phyloP scores from a whole-genome alignment of 495 filamentous ascomycete species.

The Penicillium malachiteum region DNA sequence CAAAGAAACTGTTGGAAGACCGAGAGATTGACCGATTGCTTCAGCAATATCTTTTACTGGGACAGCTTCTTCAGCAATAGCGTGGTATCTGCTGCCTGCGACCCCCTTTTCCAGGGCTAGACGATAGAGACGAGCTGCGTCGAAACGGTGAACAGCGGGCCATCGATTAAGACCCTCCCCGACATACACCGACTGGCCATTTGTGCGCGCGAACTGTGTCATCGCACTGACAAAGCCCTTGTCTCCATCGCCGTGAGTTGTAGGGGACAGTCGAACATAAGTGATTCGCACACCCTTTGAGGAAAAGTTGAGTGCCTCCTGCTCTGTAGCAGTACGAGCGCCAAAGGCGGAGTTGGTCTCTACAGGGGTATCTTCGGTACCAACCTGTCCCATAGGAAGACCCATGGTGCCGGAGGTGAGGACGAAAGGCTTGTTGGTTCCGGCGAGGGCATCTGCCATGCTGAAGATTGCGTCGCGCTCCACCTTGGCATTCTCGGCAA shows the following conservation, averaged over 20 bases:
- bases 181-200: slow-evolving; percentile 38
- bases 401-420: slow-evolving; percentile 41
- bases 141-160: slow-evolving; percentile 39
- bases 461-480: slow-evolving; percentile 40
- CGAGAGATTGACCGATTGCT: slow-evolving; percentile 33
- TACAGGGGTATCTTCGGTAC: slow-evolving; percentile 29
- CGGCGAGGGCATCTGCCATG: slow-evolving; percentile 32
- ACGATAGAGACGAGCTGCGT: slow-evolving; percentile 41
- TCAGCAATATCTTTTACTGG: slow-evolving; percentile 39
- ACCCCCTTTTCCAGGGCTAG: slow-evolving; percentile 43
- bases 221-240: slow-evolving; percentile 34
- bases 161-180: slow-evolving; percentile 44
- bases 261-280: slow-evolving; percentile 43
- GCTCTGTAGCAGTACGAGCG: slow-evolving; percentile 32
- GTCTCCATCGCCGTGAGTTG: slow-evolving; percentile 40
- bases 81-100: slow-evolving; percentile 40
- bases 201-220: slow-evolving; percentile 28
- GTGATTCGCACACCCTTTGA: slow-evolving; percentile 32
- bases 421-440: slow-evolving; percentile 39
- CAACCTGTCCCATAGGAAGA: slow-evolving; percentile 29
- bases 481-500: slow-evolving; percentile 22
- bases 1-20: slow-evolving; percentile 31
- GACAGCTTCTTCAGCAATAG: slow-evolving; percentile 39
- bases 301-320: slow-evolving; percentile 22
- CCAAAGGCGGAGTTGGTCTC: slow-evolving; percentile 12